Conservation (phyloP, 495 filamentous ascomycete genomes). For the Talaromyces thailandensis region DNA sequence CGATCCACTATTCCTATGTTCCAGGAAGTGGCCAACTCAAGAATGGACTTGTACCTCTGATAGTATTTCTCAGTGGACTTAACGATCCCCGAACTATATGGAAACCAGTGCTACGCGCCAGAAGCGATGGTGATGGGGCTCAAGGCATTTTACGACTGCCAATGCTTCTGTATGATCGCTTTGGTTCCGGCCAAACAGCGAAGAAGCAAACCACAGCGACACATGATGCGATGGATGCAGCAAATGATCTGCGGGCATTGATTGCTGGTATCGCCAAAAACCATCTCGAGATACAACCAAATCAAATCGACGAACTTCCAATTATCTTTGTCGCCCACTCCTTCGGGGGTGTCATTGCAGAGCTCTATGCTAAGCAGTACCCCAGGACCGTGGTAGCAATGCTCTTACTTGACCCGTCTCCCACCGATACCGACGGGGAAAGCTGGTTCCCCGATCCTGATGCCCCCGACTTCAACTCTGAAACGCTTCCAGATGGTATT, state of each 20-base stretch:
- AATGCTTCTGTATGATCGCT: conserved; percentile 1
- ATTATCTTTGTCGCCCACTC: neutral
- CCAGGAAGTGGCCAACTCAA: neutral
- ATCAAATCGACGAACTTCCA: neutral
- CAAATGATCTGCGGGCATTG: neutral
- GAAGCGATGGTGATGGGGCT: neutral
- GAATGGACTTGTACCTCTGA: neutral
- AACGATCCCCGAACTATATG: neutral
- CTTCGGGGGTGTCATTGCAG: neutral
- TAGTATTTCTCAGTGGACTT: neutral
- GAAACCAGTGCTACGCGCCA: neutral
- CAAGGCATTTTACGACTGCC: neutral
- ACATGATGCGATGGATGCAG: neutral
- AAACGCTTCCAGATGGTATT: neutral
- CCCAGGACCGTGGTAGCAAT: neutral
- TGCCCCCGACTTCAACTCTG: neutral
- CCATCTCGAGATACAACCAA: neutral
- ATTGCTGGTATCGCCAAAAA: neutral
- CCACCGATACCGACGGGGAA: neutral
- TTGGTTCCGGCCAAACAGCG: neutral
- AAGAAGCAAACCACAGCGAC: neutral
- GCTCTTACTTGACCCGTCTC: neutral
- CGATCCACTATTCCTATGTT: neutral
- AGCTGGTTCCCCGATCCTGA: neutral
- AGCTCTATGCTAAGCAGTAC: neutral